These are phyloP conservation scores for Clarireedia monteithiana DNA, from an alignment of 2,329 filamentous ascomycete species.

Conservation along the genomic window DNA sequence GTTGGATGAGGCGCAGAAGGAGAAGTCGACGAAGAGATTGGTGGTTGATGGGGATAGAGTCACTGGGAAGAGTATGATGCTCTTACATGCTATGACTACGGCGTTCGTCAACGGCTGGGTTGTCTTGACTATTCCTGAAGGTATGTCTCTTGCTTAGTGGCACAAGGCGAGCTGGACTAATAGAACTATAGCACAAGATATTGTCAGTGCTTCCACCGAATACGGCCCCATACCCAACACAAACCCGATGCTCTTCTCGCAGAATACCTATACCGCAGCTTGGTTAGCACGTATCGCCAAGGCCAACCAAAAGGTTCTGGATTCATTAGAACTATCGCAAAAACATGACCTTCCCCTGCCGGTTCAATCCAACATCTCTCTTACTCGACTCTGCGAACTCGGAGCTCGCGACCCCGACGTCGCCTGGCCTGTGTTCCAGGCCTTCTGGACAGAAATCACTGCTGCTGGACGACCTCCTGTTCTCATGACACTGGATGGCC, in stretches of 20 bases:
- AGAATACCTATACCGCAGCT: constrained; percentile 68
- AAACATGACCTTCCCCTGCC: constrained; percentile 52
- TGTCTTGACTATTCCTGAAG: constrained; percentile 83
- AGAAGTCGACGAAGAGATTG: constrained; percentile 50
- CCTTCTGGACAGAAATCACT: constrained; percentile 73
- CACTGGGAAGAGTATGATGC: constrained; percentile 78
- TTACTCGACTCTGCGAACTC: constrained; percentile 60
- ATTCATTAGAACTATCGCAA: constrained; percentile 39
- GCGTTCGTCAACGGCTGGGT: constrained; percentile 80
- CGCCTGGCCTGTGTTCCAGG: constrained; percentile 73
- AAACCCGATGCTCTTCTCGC: constrained; percentile 57
- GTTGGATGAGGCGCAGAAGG: constrained; percentile 48
- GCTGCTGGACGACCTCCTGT: constrained; percentile 44
- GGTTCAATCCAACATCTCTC: constrained; percentile 48
- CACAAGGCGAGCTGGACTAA: constrained; percentile 10
- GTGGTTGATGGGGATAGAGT: constrained; percentile 67
- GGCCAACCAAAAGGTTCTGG: constrained; percentile 63
- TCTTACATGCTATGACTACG: constrained; percentile 77
- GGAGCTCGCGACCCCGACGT: constrained; percentile 68
- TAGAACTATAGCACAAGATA: constrained; percentile 57
- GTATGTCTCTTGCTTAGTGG: constrained; percentile 39
- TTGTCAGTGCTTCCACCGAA: constrained; percentile 72
- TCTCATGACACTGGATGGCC: constrained; percentile 69
- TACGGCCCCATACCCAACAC: constrained; percentile 63
- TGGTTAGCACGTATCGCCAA: constrained; percentile 66